Conservation (phyloP, 148 eudicot species). For the Rheum nobile region DNA sequence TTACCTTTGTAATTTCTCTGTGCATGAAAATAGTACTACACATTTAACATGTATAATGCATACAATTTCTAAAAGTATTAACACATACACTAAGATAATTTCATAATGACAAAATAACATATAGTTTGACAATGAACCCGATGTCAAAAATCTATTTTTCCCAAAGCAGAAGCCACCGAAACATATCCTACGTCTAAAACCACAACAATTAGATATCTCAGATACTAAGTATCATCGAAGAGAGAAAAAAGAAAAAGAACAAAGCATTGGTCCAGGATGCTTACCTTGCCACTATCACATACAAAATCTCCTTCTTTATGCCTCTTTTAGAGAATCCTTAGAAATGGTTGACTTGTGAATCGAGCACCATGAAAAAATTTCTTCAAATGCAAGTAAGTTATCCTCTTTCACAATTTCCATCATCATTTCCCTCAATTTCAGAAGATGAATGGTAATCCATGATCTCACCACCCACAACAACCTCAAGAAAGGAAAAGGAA, state of each 20-base stretch:
- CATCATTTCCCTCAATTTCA: slow-evolving; percentile 25
- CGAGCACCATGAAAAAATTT: slow-evolving; percentile 79
- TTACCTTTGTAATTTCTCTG: not conserved
- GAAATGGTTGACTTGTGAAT: slow-evolving; percentile 64
- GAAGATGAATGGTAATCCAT: slow-evolving; percentile 23
- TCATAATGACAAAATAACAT: not conserved
- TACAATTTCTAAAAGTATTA: not conserved
- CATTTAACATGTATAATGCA: not conserved
- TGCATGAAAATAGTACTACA: not conserved
- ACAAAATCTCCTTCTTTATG: slow-evolving; percentile 76
- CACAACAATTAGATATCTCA: not conserved
- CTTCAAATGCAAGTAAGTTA: slow-evolving; percentile 66
- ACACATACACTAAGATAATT: not conserved
- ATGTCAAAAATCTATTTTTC: not conserved
- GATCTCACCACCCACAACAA: slow-evolving; percentile 71
- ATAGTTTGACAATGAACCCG: not conserved
- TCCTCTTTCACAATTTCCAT: slow-evolving; percentile 29
- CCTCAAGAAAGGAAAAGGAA: slow-evolving; percentile 77
- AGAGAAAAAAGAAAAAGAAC: not conserved
- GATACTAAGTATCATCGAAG: not conserved
- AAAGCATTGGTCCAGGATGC: slow-evolving; percentile 10
- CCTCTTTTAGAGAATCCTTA: slow-evolving; percentile 50
- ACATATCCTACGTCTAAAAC: not conserved
- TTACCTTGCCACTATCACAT: slow-evolving; percentile 97
- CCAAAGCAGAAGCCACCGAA: not conserved